Evolutionary conservation across 345 rosid species (phyloP), one percentile per base, ranked within the genome.

Genomic region (Turritis glabra): DNA sequence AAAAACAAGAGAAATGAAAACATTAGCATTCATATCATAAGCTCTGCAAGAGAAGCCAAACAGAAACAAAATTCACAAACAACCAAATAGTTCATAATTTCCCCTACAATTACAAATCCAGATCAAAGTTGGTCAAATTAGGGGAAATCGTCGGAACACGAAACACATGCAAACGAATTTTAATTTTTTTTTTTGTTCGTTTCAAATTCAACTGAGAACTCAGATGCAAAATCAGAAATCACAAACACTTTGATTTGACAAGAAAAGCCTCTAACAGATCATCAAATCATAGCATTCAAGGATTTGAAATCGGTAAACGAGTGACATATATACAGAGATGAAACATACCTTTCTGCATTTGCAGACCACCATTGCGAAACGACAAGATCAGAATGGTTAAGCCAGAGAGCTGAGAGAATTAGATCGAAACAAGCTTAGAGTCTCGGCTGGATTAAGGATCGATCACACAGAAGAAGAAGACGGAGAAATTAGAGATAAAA

Each of bases 271-370:
- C 3, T 23, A 12, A 65, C 37, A 25, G 33, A 64, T 22, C n/a
- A 47, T 6, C 7, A 21, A 18, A 37, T 3, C 7, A 15, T 40
- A 61, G 0, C 2, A 40, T 0, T 13, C 2, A 15, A 38, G 50
- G 14, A 14, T 40, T 23, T 25, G 33, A 40, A 61, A 61, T 40
- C 21, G n/a, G 66, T 23, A 37, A 38, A 60, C 4, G 1, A 59
- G 15, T 32, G 43, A 32, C 5, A 30, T 30, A 30, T 5, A 17
- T 56, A 56, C 15, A 57, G 3, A 57, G 7, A 57, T 11, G 14
- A 60, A 60, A 37, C 22, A 14, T 72, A 89, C 97, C 95, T 91
- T 91, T 53, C 90, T 89, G 85, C 97, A 91, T 91, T 91, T 91
- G 79, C 97, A 91, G 80, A 91, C 97, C 81, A 91, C 95, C 97